phyloP scores from a whole-genome alignment of 345 rosid species.

The Gossypium ekmanianum region DNA sequence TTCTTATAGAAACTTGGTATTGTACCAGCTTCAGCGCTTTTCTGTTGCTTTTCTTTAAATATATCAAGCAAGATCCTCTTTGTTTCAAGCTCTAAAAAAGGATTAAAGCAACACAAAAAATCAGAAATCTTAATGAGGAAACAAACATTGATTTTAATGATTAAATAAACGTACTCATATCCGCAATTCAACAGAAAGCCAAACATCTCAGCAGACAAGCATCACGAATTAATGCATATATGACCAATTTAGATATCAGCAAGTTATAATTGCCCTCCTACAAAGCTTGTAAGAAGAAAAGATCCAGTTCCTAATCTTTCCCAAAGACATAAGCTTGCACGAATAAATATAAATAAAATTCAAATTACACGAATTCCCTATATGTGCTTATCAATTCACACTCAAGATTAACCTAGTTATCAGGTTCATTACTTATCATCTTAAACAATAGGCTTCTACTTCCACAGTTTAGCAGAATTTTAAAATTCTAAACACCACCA shows the following conservation, averaged over 20 bases:
- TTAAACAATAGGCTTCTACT: slow-evolving; percentile 4
- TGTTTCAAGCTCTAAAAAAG: slow-evolving; percentile 79
- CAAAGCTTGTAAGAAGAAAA: background rate
- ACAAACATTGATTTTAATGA: background rate
- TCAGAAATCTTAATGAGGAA: background rate
- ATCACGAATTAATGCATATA: background rate
- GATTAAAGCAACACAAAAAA: slow-evolving; percentile 6
- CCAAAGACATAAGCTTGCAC: background rate
- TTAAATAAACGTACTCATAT: background rate
- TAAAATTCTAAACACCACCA: background rate
- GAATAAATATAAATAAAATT: background rate
- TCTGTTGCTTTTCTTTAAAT: slow-evolving; percentile 93
- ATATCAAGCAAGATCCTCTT: slow-evolving; percentile 98
- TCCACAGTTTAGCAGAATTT: background rate
- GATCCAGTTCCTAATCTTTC: background rate
- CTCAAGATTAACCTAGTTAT: background rate
- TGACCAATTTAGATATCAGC: background rate
- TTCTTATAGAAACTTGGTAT: slow-evolving; percentile 95
- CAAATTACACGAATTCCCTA: background rate
- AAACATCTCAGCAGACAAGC: background rate
- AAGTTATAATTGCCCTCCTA: background rate
- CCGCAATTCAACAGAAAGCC: background rate
- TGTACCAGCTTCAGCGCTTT: slow-evolving; percentile 78
- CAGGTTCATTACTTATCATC: background rate
- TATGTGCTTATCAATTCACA: background rate